Conservation (phyloP, 75 land plant genomes). For the Selaginella tamariscina region DNA sequence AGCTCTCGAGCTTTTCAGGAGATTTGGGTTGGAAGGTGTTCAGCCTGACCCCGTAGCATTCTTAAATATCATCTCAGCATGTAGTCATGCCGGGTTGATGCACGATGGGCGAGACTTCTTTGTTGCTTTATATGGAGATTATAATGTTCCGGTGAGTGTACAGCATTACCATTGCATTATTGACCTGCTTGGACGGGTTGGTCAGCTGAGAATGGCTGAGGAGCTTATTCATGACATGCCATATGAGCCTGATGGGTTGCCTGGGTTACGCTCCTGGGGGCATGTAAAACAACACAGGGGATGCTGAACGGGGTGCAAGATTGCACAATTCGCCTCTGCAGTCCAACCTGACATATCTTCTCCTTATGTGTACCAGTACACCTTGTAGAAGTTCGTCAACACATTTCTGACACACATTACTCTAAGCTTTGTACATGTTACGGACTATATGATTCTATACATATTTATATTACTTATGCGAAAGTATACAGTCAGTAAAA, state of each 20-base stretch:
- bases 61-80: conserved; percentile 33
- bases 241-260: conserved; percentile 17
- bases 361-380: too few relatives aligned
- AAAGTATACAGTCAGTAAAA: too few relatives aligned
- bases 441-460: too few relatives aligned
- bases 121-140: conserved; percentile 21
- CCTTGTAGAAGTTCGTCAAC: too few relatives aligned
- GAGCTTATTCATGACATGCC: conserved; percentile 27
- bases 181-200: conserved; percentile 45
- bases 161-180: conserved; percentile 42
- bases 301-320: conserved; percentile 24
- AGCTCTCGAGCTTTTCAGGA: conserved; percentile 24
- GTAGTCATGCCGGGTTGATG: conserved; percentile 37
- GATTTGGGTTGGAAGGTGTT: conserved; percentile 12
- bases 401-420: too few relatives aligned
- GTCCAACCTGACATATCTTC: too few relatives aligned
- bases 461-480: too few relatives aligned
- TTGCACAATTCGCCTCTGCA: too few relatives aligned
- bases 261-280: conserved; percentile 39
- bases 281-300: conserved; percentile 30
- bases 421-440: too few relatives aligned
- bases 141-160: conserved; percentile 23
- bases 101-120: conserved; percentile 35
- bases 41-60: conserved; percentile 30
- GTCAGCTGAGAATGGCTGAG: conserved; percentile 29